Percentiles rank a stretch among this genome's conserved stretches.
phyloP scores from a whole-genome alignment of 768 basidiomycete genomes.

The Panus rudis region DNA sequence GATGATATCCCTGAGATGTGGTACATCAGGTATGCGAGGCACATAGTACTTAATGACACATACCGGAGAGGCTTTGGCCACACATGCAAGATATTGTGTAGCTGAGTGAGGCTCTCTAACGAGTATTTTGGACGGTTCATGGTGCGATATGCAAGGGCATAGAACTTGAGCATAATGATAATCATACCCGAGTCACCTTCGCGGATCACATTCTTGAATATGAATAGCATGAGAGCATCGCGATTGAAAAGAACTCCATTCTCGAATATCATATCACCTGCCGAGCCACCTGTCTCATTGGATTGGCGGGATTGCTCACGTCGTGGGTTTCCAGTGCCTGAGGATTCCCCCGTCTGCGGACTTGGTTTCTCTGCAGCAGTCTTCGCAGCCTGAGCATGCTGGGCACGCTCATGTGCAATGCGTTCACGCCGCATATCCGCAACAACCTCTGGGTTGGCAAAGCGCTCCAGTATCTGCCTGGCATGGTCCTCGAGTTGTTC shows the following conservation, averaged over 20 bases:
- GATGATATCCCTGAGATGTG: constrained; percentile 17
- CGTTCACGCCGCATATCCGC: constrained; percentile 14
- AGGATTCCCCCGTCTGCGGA: no score
- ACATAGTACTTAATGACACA: constrained; percentile 1
- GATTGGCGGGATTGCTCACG: no score
- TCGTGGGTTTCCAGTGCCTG: no score
- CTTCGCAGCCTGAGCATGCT: not conserved
- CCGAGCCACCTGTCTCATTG: no score
- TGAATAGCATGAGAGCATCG: constrained; percentile 22
- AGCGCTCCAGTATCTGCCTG: constrained; percentile 14
- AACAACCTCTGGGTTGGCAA: constrained; percentile 12
- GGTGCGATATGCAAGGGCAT: constrained; percentile 23
- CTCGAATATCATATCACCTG: constrained; percentile 11
- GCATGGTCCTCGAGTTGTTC: constrained; percentile 16
- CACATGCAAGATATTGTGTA: constrained; percentile 22
- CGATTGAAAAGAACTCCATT: constrained; percentile 24
- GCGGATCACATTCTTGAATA: constrained; percentile 26
- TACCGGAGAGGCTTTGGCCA: constrained; percentile 22
- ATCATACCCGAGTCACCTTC: constrained; percentile 25
- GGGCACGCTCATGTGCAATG: no score
- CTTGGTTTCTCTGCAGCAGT: no score
- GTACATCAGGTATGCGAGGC: no score
- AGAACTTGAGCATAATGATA: constrained; percentile 20
- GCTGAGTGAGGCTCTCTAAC: constrained; percentile 21
- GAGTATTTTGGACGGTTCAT: constrained; percentile 30